A percentile compares a stretch with the other conserved stretches of the same genome.
Conservation (phyloP, 2,329 filamentous ascomycete genomes). For the Aspergillus clavatus region DNA sequence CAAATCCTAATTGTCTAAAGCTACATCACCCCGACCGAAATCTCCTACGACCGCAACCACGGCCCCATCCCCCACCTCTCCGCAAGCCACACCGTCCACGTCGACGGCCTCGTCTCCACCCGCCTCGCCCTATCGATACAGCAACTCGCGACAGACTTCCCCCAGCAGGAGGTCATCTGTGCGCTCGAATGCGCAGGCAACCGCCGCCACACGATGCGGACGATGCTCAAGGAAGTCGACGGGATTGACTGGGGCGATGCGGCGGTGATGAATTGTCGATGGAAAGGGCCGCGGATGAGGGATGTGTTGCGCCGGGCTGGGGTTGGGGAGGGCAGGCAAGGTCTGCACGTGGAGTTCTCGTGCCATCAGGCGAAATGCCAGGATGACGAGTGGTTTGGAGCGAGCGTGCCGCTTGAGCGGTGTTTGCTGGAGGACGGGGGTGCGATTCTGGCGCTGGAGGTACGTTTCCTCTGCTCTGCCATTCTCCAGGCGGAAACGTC, state of each 20-base stretch:
- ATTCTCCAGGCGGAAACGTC: not conserved
- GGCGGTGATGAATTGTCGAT: constrained; percentile 57
- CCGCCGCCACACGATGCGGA: constrained; percentile 57
- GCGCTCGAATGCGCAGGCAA: constrained; percentile 59
- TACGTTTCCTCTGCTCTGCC: constrained; percentile 16
- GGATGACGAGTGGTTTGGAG: constrained; percentile 57
- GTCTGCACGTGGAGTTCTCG: constrained; percentile 53
- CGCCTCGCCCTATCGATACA: constrained; percentile 44
- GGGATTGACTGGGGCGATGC: constrained; percentile 59
- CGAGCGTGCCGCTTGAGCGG: constrained; percentile 48
- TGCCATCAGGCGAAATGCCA: constrained; percentile 51
- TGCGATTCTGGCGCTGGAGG: constrained; percentile 47
- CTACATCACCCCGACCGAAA: constrained; percentile 50
- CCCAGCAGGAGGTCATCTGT: constrained; percentile 53
- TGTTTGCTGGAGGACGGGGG: constrained; percentile 43
- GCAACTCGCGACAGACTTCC: constrained; percentile 45
- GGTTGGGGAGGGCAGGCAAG: constrained; percentile 27
- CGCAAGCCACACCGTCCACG: constrained; percentile 39
- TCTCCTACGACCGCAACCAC: constrained; percentile 56
- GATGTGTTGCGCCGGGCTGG: constrained; percentile 50
- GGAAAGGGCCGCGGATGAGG: constrained; percentile 50
- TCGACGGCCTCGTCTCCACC: constrained; percentile 48
- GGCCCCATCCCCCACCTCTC: constrained; percentile 49
- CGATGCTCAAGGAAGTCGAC: constrained; percentile 53
- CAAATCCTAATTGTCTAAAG: constrained; percentile 22